Percentiles rank a stretch among this genome's conserved stretches.
phyloP scores from a whole-genome alignment of 192 early-diverging fungal genomes.

The Entophlyctis luteolus region DNA sequence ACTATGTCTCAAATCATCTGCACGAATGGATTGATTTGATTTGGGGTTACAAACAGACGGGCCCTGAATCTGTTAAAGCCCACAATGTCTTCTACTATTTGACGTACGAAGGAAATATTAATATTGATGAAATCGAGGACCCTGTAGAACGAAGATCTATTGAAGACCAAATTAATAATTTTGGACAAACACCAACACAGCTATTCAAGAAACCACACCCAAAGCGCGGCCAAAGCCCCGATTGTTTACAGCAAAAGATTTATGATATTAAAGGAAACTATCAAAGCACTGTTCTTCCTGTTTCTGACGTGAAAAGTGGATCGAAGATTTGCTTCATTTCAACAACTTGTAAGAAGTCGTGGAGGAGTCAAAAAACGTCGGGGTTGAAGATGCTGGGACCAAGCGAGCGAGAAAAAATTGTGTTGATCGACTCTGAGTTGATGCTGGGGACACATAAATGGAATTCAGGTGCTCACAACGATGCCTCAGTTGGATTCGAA shows the following conservation, averaged over 20 bases:
- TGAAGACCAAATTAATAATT: constrained; percentile 93
- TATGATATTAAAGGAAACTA: too few relatives aligned
- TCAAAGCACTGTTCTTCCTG: neutral
- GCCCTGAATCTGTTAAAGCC: constrained; percentile 74
- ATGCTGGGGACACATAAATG: constrained; percentile 28
- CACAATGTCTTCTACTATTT: constrained; percentile 95
- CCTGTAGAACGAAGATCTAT: constrained; percentile 83
- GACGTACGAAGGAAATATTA: constrained; percentile 94
- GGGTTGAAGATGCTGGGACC: too few relatives aligned
- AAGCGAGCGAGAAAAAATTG: constrained; percentile 11
- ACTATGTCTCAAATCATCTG: constrained; percentile 81
- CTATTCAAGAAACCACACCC: constrained; percentile 86
- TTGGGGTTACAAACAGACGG: constrained; percentile 94
- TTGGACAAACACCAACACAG: constrained; percentile 93
- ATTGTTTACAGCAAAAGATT: constrained; percentile 24
- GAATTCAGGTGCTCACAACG: neutral
- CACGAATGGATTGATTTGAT: constrained; percentile 95
- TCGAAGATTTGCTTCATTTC: too few relatives aligned
- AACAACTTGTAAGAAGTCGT: too few relatives aligned
- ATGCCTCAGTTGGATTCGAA: constrained; percentile 27
- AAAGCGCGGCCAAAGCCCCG: constrained; percentile 31
- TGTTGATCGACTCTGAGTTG: constrained; percentile 25
- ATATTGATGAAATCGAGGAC: constrained; percentile 83
- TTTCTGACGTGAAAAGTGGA: neutral
- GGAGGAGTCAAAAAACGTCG: too few relatives aligned